Evolutionary conservation across 345 rosid species (phyloP), one percentile per base, ranked within the genome.

Genomic region (Rhizophora mangle): DNA sequence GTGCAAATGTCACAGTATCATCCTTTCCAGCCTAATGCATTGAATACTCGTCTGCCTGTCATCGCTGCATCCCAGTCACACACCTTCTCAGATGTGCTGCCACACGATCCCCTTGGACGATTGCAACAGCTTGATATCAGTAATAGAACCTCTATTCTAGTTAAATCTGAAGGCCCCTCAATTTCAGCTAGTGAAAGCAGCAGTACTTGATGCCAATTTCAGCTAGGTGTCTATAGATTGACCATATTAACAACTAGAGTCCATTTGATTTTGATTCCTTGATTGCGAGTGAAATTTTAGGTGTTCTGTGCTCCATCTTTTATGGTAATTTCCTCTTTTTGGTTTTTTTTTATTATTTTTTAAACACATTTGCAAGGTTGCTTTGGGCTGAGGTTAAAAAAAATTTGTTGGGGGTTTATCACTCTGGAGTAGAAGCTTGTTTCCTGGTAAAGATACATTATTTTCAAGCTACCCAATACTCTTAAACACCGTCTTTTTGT

Each of bases 121-220:
- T 76, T 91, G 79, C 95, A 89, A 79, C 96, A 92, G 67, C 92
- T 91, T 51, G 96, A 91, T 79, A 89, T 89, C 79, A 77, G 86
- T 66, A 80, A 85, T 68, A 82, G 88, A 81, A 85, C 84, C 73
- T 70, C 88, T 22, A 80, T 78, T 65, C 63, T 81, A 47, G 88
- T 84, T 65, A 89, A 85, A 75, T 82, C 87, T 16, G 96, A 85
- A 82, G 92, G 86, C 79, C 87, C 87, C 57, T 82, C 88, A 0
- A 66, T 87, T 30, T 83, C 91, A 39, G 89, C 87, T 11, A 81
- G 89, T 75, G 96, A 89, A 85, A 86, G 93, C 83, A 85, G 87
- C 80, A 88, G 70, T 63, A 21, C 62, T 36, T 73, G 68, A 73
- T 24, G 27, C 16, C 24, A n/a, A 13, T 16, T 5, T 73, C 62